Conservation (phyloP, 352 stramenopile genomes). For the Pythium sp. region DNA sequence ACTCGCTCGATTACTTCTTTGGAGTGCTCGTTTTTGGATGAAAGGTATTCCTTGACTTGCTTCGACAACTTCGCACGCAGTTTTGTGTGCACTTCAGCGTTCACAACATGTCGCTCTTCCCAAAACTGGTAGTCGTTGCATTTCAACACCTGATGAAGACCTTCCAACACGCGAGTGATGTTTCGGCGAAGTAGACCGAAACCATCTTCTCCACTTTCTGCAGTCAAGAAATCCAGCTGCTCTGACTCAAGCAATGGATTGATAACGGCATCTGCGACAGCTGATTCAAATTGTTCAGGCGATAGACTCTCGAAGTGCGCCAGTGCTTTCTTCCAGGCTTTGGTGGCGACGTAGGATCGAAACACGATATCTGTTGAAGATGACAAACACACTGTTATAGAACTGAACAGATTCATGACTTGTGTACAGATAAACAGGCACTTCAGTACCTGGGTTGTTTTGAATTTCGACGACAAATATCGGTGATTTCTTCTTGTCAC, state of each 20-base stretch:
- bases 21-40: constrained; percentile 21
- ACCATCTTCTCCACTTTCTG: constrained; percentile 62
- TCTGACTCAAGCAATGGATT: constrained; percentile 5
- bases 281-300: constrained; percentile 37
- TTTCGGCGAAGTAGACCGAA: constrained; percentile 77
- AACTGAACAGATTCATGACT: constrained; percentile 52
- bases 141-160: constrained; percentile 53
- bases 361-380: constrained; percentile 59
- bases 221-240: constrained; percentile 41
- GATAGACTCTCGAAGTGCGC: constrained; percentile 65
- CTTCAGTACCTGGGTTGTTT: constrained; percentile 41
- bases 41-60: constrained; percentile 53
- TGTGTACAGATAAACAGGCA: neutral
- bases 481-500: constrained; percentile 75
- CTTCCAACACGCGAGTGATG: constrained; percentile 73
- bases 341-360: constrained; percentile 69
- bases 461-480: constrained; percentile 75
- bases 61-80: constrained; percentile 50
- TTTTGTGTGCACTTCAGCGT: constrained; percentile 55
- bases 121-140: constrained; percentile 84
- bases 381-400: constrained; percentile 11
- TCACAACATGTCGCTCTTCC: constrained; percentile 73
- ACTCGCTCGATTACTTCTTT: constrained; percentile 45
- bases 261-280: constrained; percentile 28
- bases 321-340: constrained; percentile 83